phyloP scores from a whole-genome alignment of 495 filamentous ascomycete species.

The Aspergillus diversus region DNA sequence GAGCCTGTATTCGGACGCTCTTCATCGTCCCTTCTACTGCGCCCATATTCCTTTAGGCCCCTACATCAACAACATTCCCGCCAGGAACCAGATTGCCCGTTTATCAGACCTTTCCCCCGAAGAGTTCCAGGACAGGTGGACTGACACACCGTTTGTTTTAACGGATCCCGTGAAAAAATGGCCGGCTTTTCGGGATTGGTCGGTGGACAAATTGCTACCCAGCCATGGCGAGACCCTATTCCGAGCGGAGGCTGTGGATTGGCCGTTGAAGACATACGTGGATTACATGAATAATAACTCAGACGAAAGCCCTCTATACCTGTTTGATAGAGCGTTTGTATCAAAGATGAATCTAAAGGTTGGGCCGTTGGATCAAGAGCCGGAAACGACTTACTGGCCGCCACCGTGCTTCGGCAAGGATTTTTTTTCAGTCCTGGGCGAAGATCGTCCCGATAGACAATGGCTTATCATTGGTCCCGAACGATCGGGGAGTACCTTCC shows the following conservation, averaged over 20 bases:
- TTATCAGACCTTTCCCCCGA: conserved; percentile 68
- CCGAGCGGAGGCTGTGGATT: conserved; percentile 92
- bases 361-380: conserved; percentile 47
- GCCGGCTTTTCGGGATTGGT: conserved; percentile 80
- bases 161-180: conserved; percentile 82
- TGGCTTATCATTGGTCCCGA: conserved; percentile 95
- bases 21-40: conserved; percentile 92
- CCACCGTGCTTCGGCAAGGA: conserved; percentile 89
- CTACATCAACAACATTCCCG: conserved; percentile 72
- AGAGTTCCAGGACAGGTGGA: conserved; percentile 78
- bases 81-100: conserved; percentile 70
- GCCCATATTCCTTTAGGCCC: conserved; percentile 69
- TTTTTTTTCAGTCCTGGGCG: conserved; percentile 79
- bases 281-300: conserved; percentile 80
- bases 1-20: conserved; percentile 85
- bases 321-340: conserved; percentile 87
- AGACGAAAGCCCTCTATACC: conserved; percentile 90
- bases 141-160: conserved; percentile 83
- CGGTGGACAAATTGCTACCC: conserved; percentile 60
- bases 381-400: conserved; percentile 72
- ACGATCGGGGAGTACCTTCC: conserved; percentile 91
- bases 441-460: conserved; percentile 80
- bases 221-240: conserved; percentile 71
- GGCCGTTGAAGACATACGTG: conserved; percentile 78
- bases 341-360: conserved; percentile 80